Percentiles rank a stretch among this genome's conserved stretches.
Conservation (phyloP, 1,284 basidiomycete species). For the Pseudozyma sp. region DNA sequence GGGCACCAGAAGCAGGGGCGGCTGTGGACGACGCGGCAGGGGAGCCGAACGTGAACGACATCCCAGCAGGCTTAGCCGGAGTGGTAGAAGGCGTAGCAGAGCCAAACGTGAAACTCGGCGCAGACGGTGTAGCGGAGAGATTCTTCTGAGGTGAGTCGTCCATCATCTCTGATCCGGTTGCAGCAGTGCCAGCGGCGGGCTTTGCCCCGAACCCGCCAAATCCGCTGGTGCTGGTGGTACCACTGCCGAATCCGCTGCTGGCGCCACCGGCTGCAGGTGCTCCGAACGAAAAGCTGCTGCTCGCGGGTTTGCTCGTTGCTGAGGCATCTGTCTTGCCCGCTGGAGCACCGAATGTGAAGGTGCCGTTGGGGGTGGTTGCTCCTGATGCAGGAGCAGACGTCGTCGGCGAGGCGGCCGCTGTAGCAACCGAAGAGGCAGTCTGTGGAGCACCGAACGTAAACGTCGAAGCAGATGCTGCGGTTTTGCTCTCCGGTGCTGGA, state of each 20-base stretch:
- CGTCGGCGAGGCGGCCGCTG: constrained; percentile 17
- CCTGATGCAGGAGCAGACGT: constrained; percentile 19
- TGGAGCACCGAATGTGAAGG: constrained; percentile 32
- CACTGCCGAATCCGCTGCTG: constrained; percentile 9
- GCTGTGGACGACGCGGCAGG: not conserved
- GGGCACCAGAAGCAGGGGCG: not conserved
- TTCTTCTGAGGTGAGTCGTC: constrained; percentile 39
- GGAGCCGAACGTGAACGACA: constrained; percentile 26
- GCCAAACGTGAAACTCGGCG: constrained; percentile 41
- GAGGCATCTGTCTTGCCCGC: not conserved
- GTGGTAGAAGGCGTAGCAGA: constrained; percentile 17
- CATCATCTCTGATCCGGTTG: constrained; percentile 42
- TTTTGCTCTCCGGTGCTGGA: constrained; percentile 13
- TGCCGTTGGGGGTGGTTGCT: constrained; percentile 11
- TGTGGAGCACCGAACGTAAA: constrained; percentile 25
- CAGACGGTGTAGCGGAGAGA: not conserved
- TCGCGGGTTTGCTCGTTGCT: constrained; percentile 2
- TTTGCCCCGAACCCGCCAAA: constrained; percentile 29
- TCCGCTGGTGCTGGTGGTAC: constrained; percentile 3
- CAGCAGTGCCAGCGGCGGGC: constrained; percentile 6
- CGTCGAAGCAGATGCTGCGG: constrained; percentile 9
- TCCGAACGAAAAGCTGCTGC: constrained; percentile 25
- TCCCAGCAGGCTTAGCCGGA: constrained; percentile 7
- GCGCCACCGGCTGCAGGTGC: constrained; percentile 4
- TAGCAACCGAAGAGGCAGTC: constrained; percentile 5